Percentiles rank a stretch among this genome's conserved stretches.
Evolutionary conservation across 2,329 filamentous ascomycete species (phyloP).

Genomic region (Atkinsonella hypoxylon): DNA sequence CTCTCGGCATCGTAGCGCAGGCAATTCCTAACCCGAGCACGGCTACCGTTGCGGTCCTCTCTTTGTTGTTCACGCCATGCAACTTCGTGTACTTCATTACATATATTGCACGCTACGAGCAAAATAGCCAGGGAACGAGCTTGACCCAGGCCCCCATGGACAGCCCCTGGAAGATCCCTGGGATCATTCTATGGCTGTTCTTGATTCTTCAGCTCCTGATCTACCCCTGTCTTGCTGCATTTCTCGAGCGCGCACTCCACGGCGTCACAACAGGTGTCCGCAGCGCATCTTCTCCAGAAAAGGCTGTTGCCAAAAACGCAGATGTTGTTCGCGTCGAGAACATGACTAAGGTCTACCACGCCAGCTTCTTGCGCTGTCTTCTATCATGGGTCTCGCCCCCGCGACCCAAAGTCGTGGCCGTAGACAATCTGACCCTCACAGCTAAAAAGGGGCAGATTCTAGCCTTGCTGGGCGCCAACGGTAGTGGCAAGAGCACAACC

Average conservation of each 20-base stretch:
- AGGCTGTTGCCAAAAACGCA: conserved; percentile 11
- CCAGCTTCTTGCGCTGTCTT: conserved; percentile 46
- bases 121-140: conserved; percentile 44
- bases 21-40: conserved; percentile 52
- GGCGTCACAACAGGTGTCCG: conserved; percentile 57
- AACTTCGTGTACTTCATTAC: conserved; percentile 76
- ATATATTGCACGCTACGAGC: conserved; percentile 66
- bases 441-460: conserved; percentile 73
- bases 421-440: conserved; percentile 60
- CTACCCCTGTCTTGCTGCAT: conserved; percentile 64
- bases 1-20: conserved; percentile 75
- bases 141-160: conserved; percentile 49
- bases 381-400: conserved; percentile 29
- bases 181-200: conserved; percentile 68
- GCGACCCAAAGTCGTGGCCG: conserved; percentile 60
- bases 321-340: conserved; percentile 56
- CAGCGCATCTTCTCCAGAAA: conserved; percentile 23
- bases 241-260: conserved; percentile 63
- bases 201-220: conserved; percentile 63
- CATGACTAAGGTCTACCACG: conserved; percentile 70
- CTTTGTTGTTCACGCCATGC: conserved; percentile 73
- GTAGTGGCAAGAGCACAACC: conserved; percentile 82
- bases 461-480: conserved; percentile 78
- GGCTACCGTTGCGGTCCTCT: conserved; percentile 54
- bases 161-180: conserved; percentile 57